phyloP scores from a whole-genome alignment of 352 stramenopile species.

The Lagenidium giganteum region DNA sequence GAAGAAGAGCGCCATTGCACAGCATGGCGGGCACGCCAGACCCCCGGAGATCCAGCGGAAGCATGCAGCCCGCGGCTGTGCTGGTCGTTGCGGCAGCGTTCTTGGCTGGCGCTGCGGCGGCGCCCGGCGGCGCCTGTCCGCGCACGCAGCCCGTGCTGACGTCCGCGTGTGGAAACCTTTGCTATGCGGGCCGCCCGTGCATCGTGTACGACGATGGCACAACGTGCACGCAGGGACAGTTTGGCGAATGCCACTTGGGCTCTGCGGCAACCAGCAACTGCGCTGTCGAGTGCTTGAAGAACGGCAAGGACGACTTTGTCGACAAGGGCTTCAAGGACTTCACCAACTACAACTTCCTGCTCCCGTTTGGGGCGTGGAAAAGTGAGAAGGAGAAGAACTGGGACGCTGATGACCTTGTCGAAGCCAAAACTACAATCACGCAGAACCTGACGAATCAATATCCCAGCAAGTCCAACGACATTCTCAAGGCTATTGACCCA shows the following conservation, averaged over 20 bases:
- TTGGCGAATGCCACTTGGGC: conserved; percentile 21
- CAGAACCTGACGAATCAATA: conserved; percentile 11
- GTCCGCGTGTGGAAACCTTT: conserved; percentile 38
- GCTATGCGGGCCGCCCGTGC: conserved; percentile 47
- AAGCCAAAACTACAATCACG: conserved; percentile 9
- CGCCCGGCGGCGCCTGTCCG: conserved; percentile 20
- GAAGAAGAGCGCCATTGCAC: too few species aligned
- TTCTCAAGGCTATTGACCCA: conserved; percentile 14
- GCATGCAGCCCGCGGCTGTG: too few species aligned
- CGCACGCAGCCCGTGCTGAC: conserved; percentile 41
- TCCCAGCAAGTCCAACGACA: conserved; percentile 8
- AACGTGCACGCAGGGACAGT: conserved; percentile 18
- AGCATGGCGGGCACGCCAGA: too few species aligned
- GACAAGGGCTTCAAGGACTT: conserved; percentile 40
- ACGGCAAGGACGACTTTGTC: conserved; percentile 32
- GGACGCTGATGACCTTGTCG: conserved; percentile 11
- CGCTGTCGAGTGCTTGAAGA: conserved; percentile 44
- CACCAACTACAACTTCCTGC: conserved; percentile 43
- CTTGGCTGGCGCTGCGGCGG: background rate
- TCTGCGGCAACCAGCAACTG: conserved; percentile 22
- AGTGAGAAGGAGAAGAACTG: conserved; percentile 44
- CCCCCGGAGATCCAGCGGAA: too few species aligned
- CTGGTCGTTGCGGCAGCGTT: background rate
- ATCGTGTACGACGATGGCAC: conserved; percentile 31
- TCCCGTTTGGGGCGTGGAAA: conserved; percentile 41